phyloP scores from a whole-genome alignment of 805 yeast genomes.

The Candida piceae region DNA sequence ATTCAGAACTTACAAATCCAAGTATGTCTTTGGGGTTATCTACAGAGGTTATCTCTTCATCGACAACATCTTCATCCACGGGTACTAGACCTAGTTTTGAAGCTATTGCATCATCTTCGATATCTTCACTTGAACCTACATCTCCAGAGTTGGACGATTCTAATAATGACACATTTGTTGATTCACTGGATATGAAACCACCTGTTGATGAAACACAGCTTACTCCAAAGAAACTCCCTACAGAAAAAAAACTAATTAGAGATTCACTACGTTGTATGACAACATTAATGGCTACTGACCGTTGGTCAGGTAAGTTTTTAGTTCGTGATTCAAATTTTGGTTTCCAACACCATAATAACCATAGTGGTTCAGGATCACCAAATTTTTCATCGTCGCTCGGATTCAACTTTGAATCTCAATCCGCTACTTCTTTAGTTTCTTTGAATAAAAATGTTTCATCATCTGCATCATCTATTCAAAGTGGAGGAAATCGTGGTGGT shows the following conservation, averaged over 20 bases:
- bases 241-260: constrained; percentile 24
- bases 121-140: not conserved
- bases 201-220: not conserved
- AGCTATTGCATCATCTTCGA: not conserved
- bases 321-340: constrained; percentile 22
- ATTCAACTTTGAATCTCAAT: not conserved
- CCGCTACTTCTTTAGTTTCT: not conserved
- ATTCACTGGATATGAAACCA: not conserved
- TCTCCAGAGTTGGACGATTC: too few relatives aligned
- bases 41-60: not conserved
- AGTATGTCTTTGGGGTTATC: not conserved
- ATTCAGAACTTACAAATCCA: too few relatives aligned
- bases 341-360: too few relatives aligned
- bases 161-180: not conserved
- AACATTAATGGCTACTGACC: constrained; percentile 27
- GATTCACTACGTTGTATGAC: constrained; percentile 33
- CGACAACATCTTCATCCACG: constrained; percentile 10
- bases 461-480: constrained; percentile 2
- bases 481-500: too few relatives aligned
- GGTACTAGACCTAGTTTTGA: constrained; percentile 4
- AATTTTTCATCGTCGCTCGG: not conserved
- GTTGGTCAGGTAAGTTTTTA: constrained; percentile 30
- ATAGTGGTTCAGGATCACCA: too few relatives aligned
- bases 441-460: too few relatives aligned
- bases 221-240: constrained; percentile 8